Conservation (phyloP, 352 stramenopile genomes). For the Globisporangium barbulae region DNA sequence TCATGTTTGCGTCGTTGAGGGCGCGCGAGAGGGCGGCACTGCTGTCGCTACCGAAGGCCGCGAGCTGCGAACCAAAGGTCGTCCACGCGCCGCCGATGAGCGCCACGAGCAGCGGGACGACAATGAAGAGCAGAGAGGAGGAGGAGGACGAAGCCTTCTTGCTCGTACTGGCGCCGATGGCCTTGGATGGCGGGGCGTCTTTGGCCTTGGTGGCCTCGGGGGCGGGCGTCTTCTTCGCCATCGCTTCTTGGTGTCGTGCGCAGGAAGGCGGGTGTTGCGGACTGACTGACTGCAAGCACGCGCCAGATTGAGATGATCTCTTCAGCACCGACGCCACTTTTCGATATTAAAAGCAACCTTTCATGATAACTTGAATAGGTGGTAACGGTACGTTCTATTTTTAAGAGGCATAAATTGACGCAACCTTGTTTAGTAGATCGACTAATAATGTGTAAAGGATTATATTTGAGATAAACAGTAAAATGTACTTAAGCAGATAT, state of each 20-base stretch:
- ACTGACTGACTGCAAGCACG: background rate
- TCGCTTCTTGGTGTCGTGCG: background rate
- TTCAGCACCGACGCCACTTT: conserved; percentile 6
- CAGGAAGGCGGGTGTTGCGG: background rate
- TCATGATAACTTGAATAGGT: too few relatives aligned
- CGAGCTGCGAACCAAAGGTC: conserved; percentile 6
- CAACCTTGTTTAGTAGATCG: too few relatives aligned
- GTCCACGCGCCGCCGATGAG: conserved; percentile 31
- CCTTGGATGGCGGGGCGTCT: background rate
- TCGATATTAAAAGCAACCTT: too few relatives aligned
- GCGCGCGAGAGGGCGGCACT: background rate
- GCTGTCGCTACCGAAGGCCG: background rate
- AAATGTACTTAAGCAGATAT: background rate
- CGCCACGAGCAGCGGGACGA: conserved; percentile 31
- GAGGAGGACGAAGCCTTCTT: background rate
- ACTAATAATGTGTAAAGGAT: too few relatives aligned
- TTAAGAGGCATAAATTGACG: too few relatives aligned
- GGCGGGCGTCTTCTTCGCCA: background rate
- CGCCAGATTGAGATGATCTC: background rate
- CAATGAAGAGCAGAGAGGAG: conserved; percentile 28
- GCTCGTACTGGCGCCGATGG: background rate
- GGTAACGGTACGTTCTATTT: too few relatives aligned
- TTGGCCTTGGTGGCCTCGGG: background rate
- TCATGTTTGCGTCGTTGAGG: conserved; percentile 9
- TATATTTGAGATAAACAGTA: too few relatives aligned